These are phyloP conservation scores for Cyberlindnera euphorbiiphila DNA, from an alignment of 805 yeast species.

Conservation along the genomic window DNA sequence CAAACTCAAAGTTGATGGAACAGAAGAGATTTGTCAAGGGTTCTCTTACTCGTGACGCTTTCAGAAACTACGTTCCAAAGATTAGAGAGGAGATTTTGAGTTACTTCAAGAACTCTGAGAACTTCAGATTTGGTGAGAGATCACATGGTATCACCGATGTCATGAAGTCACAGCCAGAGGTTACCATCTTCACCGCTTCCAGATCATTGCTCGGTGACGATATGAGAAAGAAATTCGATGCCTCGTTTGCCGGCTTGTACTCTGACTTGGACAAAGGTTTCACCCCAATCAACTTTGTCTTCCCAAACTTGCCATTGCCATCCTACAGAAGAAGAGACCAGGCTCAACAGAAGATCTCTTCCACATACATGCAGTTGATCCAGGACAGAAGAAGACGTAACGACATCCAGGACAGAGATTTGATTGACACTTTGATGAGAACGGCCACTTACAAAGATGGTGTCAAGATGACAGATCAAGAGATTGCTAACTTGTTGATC, in stretches of 20 bases:
- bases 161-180: slow-evolving; percentile 84
- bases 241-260: slow-evolving; percentile 79
- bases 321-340: slow-evolving; percentile 78
- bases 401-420: slow-evolving; percentile 80
- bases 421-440: slow-evolving; percentile 83
- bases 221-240: slow-evolving; percentile 76
- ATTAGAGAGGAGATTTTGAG: slow-evolving; percentile 72
- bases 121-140: slow-evolving; percentile 40
- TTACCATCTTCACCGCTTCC: slow-evolving; percentile 95
- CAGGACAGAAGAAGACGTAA: slow-evolving; percentile 66
- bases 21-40: slow-evolving; percentile 95
- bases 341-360: slow-evolving; percentile 80
- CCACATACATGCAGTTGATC: slow-evolving; percentile 78
- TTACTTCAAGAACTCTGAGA: slow-evolving; percentile 54
- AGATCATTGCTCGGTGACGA: slow-evolving; percentile 89
- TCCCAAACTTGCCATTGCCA: slow-evolving; percentile 89
- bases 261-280: slow-evolving; percentile 95
- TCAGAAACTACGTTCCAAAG: slow-evolving; percentile 81
- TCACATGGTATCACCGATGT: slow-evolving; percentile 57
- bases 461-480: slow-evolving; percentile 87
- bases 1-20: slow-evolving; percentile 92
- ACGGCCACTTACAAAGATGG: slow-evolving; percentile 90
- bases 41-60: slow-evolving; percentile 82
- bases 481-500: slow-evolving; percentile 88
- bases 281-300: slow-evolving; percentile 92